Evolutionary conservation across 495 filamentous ascomycete species (phyloP), one percentile per base, ranked within the genome.

Genomic region (Tuber brumale): DNA sequence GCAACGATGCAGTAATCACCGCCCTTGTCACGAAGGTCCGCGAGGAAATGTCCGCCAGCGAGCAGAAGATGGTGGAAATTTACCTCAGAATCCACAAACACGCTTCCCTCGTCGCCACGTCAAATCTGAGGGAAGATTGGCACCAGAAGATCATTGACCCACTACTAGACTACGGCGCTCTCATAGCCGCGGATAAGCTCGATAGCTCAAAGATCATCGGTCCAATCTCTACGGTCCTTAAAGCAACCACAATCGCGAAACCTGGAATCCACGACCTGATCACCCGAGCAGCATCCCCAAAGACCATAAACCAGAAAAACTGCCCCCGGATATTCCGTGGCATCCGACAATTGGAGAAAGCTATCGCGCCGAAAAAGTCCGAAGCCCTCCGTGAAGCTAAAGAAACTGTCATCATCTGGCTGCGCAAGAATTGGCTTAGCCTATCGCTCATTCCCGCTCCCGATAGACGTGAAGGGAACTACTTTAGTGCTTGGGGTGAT

Each of bases 391-490:
- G 3, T n/a, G 27, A 73, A 6, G 78, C 78, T 48, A 79, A 48
- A 44, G 71, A 27, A 61, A 74, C 75, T 31, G 75, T 77, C 2
- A 57, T 80, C 39, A 5, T 51, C 41, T 80, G 78, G 78, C 79
- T 80, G 48, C 23, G 66, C 21, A 71, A 77, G 19, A 80, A 80
- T 42, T 80, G 78, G 78, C 70, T 80, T 43, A 79, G 76, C 5
- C n/a, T 80, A n/a, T 80, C 78, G 35, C 77, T 80, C 14, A 21
- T 39, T 16, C 31, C 12, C n/a, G 74, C 46, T 37, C 23, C 70
- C 21, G 70, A 18, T 27, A 31, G 8, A 31, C 18, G 16, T 39
- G 35, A 70, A 45, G 76, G 72, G 39, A 79, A 80, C 43, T 79
- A 79, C 48, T 80, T 80, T 44, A 75, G 76, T 41, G 18, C 35